Conservation (phyloP, 2,329 filamentous ascomycete genomes). For the Calonectria pteridis region DNA sequence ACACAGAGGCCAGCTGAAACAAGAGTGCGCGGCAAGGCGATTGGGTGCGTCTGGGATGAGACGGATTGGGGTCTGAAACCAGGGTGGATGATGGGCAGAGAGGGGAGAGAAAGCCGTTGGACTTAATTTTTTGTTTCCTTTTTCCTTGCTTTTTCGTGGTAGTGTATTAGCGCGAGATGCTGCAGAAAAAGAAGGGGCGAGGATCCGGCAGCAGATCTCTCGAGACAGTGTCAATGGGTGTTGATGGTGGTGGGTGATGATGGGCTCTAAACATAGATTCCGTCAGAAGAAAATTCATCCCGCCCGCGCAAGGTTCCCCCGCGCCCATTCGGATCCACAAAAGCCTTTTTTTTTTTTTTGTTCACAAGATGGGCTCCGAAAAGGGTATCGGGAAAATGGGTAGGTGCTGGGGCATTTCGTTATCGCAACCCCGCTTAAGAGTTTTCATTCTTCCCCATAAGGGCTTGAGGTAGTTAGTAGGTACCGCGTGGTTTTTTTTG, state of each 20-base stretch:
- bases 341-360: constrained; percentile 2
- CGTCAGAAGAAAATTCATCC: constrained; percentile 6
- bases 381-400: constrained; percentile 6
- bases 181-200: constrained; percentile 8
- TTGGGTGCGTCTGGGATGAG: constrained; percentile 3
- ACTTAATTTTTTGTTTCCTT: background rate
- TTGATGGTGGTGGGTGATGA: too few species aligned
- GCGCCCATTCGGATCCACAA: constrained; percentile 9
- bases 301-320: constrained; percentile 17
- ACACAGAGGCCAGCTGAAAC: constrained; percentile 8
- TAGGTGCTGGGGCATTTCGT: constrained; percentile 53
- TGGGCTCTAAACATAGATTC: constrained; percentile 7
- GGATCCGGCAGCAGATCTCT: background rate
- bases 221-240: background rate
- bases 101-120: constrained; percentile 12
- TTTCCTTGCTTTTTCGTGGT: background rate
- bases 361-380: background rate
- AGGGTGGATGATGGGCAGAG: background rate
- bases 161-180: constrained; percentile 16
- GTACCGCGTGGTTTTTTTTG: background rate
- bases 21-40: background rate
- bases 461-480: background rate
- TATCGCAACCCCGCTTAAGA: constrained; percentile 52
- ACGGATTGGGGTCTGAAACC: constrained; percentile 16
- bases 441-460: constrained; percentile 31